Conservation (phyloP, 2,329 filamentous ascomycete genomes). For the Lithohypha guttulata region DNA sequence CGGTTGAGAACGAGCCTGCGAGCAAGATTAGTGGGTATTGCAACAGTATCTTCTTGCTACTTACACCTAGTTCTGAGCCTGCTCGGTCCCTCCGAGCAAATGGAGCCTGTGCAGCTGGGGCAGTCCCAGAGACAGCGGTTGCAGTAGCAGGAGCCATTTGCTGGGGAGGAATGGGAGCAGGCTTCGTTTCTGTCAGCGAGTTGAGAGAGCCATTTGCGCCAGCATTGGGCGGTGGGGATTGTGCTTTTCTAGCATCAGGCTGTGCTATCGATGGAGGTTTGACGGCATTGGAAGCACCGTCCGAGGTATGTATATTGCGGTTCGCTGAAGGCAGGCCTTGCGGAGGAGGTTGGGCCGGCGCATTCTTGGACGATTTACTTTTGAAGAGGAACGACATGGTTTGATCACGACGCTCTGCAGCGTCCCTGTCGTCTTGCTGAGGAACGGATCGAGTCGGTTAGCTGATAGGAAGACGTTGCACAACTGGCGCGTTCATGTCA, state of each 20-base stretch:
- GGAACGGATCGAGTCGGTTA: no score
- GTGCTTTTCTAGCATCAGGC: constrained; percentile 23
- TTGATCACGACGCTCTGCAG: no score
- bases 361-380: constrained; percentile 63
- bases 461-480: no score
- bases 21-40: constrained; percentile 2
- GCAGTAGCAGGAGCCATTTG: no score
- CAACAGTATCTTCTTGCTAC: constrained; percentile 22
- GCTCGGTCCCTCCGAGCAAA: constrained; percentile 42
- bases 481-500: no score
- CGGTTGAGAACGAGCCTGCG: background rate
- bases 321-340: constrained; percentile 42
- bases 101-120: constrained; percentile 5
- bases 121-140: background rate
- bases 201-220: constrained; percentile 42
- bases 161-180: background rate
- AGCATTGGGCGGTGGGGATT: constrained; percentile 63
- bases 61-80: constrained; percentile 46
- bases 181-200: background rate
- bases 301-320: constrained; percentile 46
- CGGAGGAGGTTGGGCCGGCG: constrained; percentile 28
- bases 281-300: constrained; percentile 36
- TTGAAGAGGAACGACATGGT: constrained; percentile 73
- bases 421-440: no score
- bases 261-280: constrained; percentile 28